Base-by-base conservation (phyloP, 495 filamentous ascomycete species). In the Podospora pseudocomata region DNA sequence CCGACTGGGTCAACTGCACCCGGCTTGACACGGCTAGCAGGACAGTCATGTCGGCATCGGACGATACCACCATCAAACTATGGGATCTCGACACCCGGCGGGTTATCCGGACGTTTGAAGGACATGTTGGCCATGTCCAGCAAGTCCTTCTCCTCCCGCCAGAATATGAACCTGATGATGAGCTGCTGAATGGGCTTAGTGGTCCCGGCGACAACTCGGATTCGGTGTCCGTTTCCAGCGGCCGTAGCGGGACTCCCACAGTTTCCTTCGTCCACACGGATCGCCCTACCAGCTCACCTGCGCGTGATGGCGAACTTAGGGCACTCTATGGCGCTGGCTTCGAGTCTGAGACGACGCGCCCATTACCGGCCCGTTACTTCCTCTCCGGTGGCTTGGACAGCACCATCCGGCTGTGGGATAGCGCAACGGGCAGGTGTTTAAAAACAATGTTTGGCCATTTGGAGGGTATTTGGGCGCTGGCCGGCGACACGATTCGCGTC, bases 371-470 rank as follows among this genome's bases (percentile, higher is more conserved):
- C 0, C 86, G 89, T 6, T 97, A 96, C 78, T 96, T 99, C 81
- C 85, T 97, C 28, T 97, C 93, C 2, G 93, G 91, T 68, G 91
- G 91, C 5, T 86, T 99, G 23, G 95, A 99, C 75, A 88, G 86
- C 55, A 97, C 92, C 6, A 92, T 99, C 68, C 90, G 95, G 15
- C 84, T 98, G 32, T 99, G 95, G 95, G 92, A 98, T 76, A 89
- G 93, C 9, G 86, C 86, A 56, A 92, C 89, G 5, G 93, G 91
- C 59, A 82, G 84, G 70, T 96, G 92, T 73, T 80, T 96, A 11
- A 91, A 91, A 64, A 97, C 92, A 4, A 94, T 97, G 80, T 99
- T 98, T 68, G 95, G 95, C 0, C 95, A 99, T 71, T 82, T 99
- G 26, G 95, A 98, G 76, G 95, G 95, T 27, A 89, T 99, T 26